Evolutionary conservation across 208 protist species (phyloP).

Genomic region (Phytomonas sp.): DNA sequence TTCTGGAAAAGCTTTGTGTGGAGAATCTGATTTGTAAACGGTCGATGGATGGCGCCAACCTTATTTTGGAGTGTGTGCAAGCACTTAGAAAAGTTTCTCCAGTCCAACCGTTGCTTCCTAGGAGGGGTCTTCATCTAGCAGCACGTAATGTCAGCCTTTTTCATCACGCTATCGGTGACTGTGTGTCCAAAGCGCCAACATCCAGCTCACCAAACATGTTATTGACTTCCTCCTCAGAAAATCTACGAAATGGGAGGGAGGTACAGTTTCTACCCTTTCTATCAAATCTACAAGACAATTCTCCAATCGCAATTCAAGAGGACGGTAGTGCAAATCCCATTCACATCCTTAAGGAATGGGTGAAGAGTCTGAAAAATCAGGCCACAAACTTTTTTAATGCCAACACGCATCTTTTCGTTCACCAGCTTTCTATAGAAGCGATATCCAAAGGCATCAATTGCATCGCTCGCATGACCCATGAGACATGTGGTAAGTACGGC

Average conservation of each 20-base stretch:
- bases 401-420: constrained; percentile 6
- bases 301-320: not conserved
- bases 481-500: constrained; percentile 42
- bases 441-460: constrained; percentile 21
- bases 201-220: not conserved
- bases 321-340: constrained; percentile 12
- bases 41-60: constrained; percentile 54
- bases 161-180: constrained; percentile 9
- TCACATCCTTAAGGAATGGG: constrained; percentile 22
- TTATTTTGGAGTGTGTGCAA: constrained; percentile 49
- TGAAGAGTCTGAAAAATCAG: constrained; percentile 14
- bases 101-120: constrained; percentile 26
- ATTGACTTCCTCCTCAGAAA: not conserved
- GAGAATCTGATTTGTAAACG: constrained; percentile 40
- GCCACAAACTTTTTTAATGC: constrained; percentile 15
- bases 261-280: not conserved
- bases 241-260: not conserved
- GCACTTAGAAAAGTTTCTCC: constrained; percentile 30
- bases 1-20: constrained; percentile 22
- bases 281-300: not conserved
- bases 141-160: constrained; percentile 32
- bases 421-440: constrained; percentile 17
- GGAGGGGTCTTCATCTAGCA: constrained; percentile 55
- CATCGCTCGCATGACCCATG: constrained; percentile 32
- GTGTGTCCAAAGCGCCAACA: not conserved